Evolutionary conservation across 2,329 filamentous ascomycete genomes (phyloP).

Genomic region (Trichoderma brevicompactum): DNA sequence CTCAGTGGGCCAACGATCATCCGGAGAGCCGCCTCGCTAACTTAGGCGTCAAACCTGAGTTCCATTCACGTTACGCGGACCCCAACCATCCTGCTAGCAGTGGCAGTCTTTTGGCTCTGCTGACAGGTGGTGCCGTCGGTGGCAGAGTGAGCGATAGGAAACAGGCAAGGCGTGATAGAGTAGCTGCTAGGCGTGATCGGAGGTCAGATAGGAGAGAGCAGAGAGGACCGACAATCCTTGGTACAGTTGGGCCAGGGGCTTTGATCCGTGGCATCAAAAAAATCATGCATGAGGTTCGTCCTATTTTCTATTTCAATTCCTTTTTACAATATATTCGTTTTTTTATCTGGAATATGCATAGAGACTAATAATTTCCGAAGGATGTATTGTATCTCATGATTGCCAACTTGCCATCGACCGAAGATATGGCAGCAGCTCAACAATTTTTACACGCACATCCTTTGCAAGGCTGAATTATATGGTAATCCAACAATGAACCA

Average conservation of each 20-base stretch:
- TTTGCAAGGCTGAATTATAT: background rate
- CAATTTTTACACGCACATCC: slow-evolving; percentile 7
- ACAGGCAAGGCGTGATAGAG: background rate
- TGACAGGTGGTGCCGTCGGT: slow-evolving; percentile 34
- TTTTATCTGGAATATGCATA: too few relatives aligned
- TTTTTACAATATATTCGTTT: background rate
- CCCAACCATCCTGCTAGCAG: slow-evolving; percentile 39
- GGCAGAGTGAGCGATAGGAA: slow-evolving; percentile 1
- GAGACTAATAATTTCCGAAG: slow-evolving; percentile 13
- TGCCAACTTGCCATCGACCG: slow-evolving; percentile 27
- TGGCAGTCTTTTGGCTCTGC: slow-evolving; percentile 36
- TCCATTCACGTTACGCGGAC: slow-evolving; percentile 38
- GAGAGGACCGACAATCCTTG: slow-evolving; percentile 18
- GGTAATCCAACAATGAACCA: too few relatives aligned
- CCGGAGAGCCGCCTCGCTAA: slow-evolving; percentile 33
- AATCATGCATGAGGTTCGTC: slow-evolving; percentile 29
- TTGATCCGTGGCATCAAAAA: slow-evolving; percentile 27
- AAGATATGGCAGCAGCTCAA: slow-evolving; percentile 28
- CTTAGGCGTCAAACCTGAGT: slow-evolving; percentile 33
- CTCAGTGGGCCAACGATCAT: slow-evolving; percentile 34
- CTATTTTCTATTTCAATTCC: background rate
- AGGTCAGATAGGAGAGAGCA: slow-evolving; percentile 9
- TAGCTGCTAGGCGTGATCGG: background rate
- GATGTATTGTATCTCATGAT: slow-evolving; percentile 32
- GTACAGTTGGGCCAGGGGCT: slow-evolving; percentile 15